Base-by-base conservation (phyloP, 73 alveolate species). In the Blepharisma japonicum region DNA sequence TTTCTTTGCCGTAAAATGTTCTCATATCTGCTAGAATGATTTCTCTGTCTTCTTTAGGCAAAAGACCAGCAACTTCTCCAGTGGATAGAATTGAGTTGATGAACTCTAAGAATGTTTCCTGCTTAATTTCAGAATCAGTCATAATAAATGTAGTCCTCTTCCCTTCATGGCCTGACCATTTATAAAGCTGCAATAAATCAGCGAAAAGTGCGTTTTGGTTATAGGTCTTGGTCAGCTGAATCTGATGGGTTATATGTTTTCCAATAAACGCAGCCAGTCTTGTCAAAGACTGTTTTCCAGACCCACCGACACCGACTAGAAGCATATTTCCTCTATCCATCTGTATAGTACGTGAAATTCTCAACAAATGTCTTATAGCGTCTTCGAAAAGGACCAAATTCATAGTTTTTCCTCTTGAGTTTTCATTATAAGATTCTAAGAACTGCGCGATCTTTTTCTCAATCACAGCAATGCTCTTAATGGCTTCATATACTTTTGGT, bases 301-400 rank as follows among this genome's bases (percentile, higher is more conserved):
- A 96, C 77, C 99, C 99, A 54, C 99, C 99, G 21, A 97, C 99
- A 80, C 99, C 99, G 68, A 97, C 99, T 55, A 98, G 81, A 90
- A 98, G 89, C 56, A 94, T 92, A 82, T 92, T 94, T 45, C 99
- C 99, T 83, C 99, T 93, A 78, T 95, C 98, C 86, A 92, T 92
- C 93, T 94, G 98, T 68, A 98, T 96, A 79, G 95, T 89, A 55
- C 99, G 81, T 55, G 98, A 89, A 81, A 98, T 97, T 86, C 99
- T 94, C 86, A 98, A 91, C 86, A 98, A 79, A 81, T 98, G 99
- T 81, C 92, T 95, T 55, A 98, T 89, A 54, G 99, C 99, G 85
- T 98, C 99, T 86, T 98, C 99, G 92, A 98, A 98, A 71, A 98
- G 97, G 71, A 98, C 99, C 77, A 98, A 90, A 83, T 93, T 95